Percentiles rank a stretch among this genome's conserved stretches.
Evolutionary conservation across 2,329 filamentous ascomycete species (phyloP).

Genomic region (Fusarium denticulatum): DNA sequence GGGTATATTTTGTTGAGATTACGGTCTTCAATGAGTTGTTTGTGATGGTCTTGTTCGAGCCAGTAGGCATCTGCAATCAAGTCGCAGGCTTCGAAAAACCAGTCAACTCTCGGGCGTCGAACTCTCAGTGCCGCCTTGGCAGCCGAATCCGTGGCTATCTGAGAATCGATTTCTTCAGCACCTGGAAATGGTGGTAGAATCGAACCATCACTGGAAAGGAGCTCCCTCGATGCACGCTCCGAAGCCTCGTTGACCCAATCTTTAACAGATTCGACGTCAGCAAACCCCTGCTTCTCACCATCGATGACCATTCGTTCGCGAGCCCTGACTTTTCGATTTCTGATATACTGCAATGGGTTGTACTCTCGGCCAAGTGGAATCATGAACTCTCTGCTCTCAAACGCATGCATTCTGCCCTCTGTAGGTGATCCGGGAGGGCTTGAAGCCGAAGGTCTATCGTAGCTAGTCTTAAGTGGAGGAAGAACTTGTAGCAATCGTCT

Average conservation of each 20-base stretch:
- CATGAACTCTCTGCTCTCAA: conserved; percentile 44
- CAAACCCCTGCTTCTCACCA: conserved; percentile 79
- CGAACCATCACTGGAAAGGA: conserved; percentile 38
- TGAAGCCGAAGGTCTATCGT: conserved; percentile 51
- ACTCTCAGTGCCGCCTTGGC: conserved; percentile 64
- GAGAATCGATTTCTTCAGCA: conserved; percentile 57
- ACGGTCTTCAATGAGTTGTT: conserved; percentile 81
- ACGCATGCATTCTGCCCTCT: conserved; percentile 45
- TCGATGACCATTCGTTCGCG: conserved; percentile 80
- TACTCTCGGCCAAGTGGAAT: conserved; percentile 74
- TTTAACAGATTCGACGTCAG: conserved; percentile 75
- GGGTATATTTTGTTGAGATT: conserved; percentile 79
- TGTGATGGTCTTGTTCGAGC: conserved; percentile 85
- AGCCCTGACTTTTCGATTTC: conserved; percentile 86
- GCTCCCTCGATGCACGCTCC: conserved; percentile 43
- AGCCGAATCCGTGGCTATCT: conserved; percentile 55
- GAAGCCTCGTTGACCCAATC: conserved; percentile 79
- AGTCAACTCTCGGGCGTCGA: conserved; percentile 81
- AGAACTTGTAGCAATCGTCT: conserved; percentile 80
- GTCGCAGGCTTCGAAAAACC: conserved; percentile 85
- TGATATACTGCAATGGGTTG: conserved; percentile 91
- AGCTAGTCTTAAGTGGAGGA: conserved; percentile 71
- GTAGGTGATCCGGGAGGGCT: conserved; percentile 55
- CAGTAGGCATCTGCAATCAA: conserved; percentile 91
- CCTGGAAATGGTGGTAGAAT: conserved; percentile 57